phyloP scores from a whole-genome alignment of 1,284 basidiomycete genomes.

The Cutaneotrichosporon cutaneum region DNA sequence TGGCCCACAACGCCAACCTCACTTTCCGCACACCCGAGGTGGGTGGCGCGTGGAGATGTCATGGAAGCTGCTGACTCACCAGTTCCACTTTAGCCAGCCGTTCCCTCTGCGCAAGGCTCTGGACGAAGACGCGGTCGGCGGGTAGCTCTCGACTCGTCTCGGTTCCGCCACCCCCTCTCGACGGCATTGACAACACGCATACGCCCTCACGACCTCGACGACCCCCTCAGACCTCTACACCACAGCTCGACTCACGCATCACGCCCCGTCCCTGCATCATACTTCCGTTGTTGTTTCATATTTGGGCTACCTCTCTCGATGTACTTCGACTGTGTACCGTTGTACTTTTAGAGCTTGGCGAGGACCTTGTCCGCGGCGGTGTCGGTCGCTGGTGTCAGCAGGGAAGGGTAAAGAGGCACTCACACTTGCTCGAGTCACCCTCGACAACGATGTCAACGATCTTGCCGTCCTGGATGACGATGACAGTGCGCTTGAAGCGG shows the following conservation, averaged over 20 bases:
- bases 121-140: not conserved
- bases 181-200: not conserved
- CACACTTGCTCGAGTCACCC: constrained; percentile 57
- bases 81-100: constrained; percentile 2
- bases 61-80: not conserved
- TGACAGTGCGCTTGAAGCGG: constrained; percentile 62
- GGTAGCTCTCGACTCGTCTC: not conserved
- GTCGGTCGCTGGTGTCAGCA: constrained; percentile 54
- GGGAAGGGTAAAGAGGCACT: constrained; percentile 15
- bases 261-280: not conserved
- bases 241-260: not conserved
- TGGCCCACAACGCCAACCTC: constrained; percentile 72
- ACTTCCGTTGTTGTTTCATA: constrained; percentile 7
- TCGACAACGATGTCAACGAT: constrained; percentile 63
- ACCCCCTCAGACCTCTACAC: not conserved
- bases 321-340: constrained; percentile 6
- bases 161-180: not conserved
- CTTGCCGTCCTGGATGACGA: constrained; percentile 57
- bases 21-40: constrained; percentile 68
- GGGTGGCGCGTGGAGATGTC: not conserved
- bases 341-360: constrained; percentile 52
- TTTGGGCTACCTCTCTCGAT: constrained; percentile 4
- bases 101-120: not conserved
- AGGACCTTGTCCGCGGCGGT: constrained; percentile 64
- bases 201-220: not conserved